A percentile compares a stretch with the other conserved stretches of the same genome.
Conservation (phyloP, 1,284 basidiomycete genomes). For the Cystobasidium pallidum region DNA sequence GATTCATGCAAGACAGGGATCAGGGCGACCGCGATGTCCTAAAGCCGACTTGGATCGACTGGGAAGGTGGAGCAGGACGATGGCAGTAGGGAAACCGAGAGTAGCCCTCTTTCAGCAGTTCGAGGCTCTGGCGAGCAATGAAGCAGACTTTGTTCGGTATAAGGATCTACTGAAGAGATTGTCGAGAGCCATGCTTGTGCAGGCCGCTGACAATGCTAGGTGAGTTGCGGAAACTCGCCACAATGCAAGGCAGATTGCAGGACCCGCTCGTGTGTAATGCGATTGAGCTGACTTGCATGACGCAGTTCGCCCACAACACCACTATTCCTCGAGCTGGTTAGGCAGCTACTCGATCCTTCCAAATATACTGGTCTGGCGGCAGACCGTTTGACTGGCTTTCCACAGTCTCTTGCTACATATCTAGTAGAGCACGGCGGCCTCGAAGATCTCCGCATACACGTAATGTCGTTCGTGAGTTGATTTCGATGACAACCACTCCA, state of each 20-base stretch:
- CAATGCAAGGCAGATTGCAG: constrained; percentile 57
- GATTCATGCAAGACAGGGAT: constrained; percentile 18
- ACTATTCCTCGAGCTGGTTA: constrained; percentile 51
- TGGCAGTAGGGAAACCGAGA: constrained; percentile 54
- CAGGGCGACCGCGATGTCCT: neutral
- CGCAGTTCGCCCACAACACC: constrained; percentile 56
- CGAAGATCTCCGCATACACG: constrained; percentile 32
- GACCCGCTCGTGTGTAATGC: neutral
- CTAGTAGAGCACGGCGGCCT: constrained; percentile 40
- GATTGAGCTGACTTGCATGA: neutral
- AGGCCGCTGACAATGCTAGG: constrained; percentile 62
- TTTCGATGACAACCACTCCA: too few relatives aligned
- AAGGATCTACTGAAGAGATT: constrained; percentile 63
- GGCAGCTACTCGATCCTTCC: constrained; percentile 48
- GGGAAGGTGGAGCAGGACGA: constrained; percentile 61
- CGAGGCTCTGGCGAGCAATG: constrained; percentile 49
- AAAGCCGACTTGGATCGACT: constrained; percentile 56
- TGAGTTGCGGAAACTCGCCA: constrained; percentile 57
- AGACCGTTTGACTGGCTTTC: neutral
- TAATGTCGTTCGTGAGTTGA: constrained; percentile 43
- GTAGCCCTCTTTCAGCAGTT: constrained; percentile 60
- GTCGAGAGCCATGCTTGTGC: constrained; percentile 62
- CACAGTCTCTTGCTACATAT: constrained; percentile 17
- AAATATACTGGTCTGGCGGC: constrained; percentile 30
- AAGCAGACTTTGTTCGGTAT: constrained; percentile 62